A percentile compares a stretch with the other conserved stretches of the same genome.
phyloP scores from a whole-genome alignment of 1,139 yeast genomes.

The Geotrichum australiense region DNA sequence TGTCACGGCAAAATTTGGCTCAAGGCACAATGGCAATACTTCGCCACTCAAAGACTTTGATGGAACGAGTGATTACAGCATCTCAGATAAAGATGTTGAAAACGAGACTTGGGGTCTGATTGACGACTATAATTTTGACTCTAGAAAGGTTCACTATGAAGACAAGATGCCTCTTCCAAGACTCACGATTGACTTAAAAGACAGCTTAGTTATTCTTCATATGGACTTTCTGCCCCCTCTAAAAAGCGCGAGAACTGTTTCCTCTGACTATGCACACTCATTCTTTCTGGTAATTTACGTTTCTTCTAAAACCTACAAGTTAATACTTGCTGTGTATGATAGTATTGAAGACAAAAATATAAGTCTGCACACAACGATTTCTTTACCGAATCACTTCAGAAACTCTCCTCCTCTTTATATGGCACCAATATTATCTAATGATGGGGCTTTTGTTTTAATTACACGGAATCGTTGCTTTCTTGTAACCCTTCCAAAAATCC shows the following conservation, averaged over 20 bases:
- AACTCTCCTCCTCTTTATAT: slow-evolving; percentile 1
- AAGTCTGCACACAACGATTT: neutral
- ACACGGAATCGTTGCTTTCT: slow-evolving; percentile 3
- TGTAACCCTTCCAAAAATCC: slow-evolving; percentile 4
- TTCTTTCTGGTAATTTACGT: slow-evolving; percentile 2
- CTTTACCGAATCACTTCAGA: slow-evolving; percentile 5
- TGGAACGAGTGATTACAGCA: neutral
- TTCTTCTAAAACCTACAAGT: neutral
- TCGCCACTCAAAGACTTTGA: no score
- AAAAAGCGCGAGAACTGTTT: neutral
- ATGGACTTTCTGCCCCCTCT: slow-evolving; percentile 10
- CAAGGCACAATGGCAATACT: no score
- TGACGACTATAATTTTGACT: neutral
- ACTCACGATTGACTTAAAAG: neutral
- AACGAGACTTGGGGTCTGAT: neutral
- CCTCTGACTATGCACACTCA: neutral
- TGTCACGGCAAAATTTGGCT: no score
- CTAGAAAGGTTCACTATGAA: neutral
- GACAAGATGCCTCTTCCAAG: neutral
- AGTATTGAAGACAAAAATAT: neutral
- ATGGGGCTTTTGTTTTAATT: slow-evolving; percentile 7
- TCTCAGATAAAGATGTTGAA: neutral
- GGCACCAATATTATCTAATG: slow-evolving; percentile 5
- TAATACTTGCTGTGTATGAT: neutral
- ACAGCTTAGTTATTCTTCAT: slow-evolving; percentile 5